These are phyloP conservation scores for Arachnomyces sp. DNA, from an alignment of 2,329 filamentous ascomycete genomes.

Conservation along the genomic window DNA sequence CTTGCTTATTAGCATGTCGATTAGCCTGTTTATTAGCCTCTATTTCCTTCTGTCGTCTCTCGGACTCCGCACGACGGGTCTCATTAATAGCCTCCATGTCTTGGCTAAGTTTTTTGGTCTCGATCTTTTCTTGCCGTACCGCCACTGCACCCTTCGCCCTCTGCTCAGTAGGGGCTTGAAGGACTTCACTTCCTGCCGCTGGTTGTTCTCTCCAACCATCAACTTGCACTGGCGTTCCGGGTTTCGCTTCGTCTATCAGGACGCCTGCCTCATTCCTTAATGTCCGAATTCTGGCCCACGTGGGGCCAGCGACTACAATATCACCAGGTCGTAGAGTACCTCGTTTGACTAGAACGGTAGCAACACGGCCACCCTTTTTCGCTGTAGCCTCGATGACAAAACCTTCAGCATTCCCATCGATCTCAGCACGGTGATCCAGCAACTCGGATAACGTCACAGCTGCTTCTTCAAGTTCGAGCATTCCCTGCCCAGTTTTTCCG, in stretches of 20 bases:
- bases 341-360: conserved; percentile 79
- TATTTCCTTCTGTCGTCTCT: conserved; percentile 33
- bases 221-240: conserved; percentile 84
- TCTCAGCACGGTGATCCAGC: conserved; percentile 78
- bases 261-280: conserved; percentile 78
- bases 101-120: conserved; percentile 56
- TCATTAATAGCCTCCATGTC: conserved; percentile 75
- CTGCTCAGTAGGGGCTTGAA: conserved; percentile 73
- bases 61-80: conserved; percentile 53
- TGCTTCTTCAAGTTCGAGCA: conserved; percentile 86
- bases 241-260: conserved; percentile 64
- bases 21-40: conserved; percentile 3
- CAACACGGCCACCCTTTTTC: conserved; percentile 74
- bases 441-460: conserved; percentile 80
- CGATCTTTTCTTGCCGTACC: conserved; percentile 64
- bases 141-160: conserved; percentile 70
- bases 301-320: conserved; percentile 76
- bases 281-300: conserved; percentile 78
- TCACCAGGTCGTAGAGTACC: conserved; percentile 78
- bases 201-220: conserved; percentile 92
- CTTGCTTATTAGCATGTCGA: too few species aligned
- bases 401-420: conserved; percentile 71
- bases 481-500: conserved; percentile 87
- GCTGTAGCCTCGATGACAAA: conserved; percentile 91
- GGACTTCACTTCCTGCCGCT: conserved; percentile 74